Evolutionary conservation across 352 stramenopile species (phyloP), one percentile per base, ranked within the genome.

Genomic region (Globisporangium sylvaticum): DNA sequence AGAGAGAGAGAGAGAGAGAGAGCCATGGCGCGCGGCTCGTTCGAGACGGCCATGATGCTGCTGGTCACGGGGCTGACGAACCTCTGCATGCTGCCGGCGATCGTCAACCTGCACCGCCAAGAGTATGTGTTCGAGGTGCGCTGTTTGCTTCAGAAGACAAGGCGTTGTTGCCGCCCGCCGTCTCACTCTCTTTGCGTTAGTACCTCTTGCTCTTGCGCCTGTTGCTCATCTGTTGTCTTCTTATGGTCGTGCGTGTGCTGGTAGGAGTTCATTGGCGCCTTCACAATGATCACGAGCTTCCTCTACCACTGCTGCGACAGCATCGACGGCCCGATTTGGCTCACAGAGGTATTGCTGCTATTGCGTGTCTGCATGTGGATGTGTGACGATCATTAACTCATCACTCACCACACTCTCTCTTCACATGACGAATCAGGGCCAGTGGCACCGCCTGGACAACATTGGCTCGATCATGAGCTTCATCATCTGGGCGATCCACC

Each of bases 391-490:
- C n/a, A n/a, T n/a, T n/a, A n/a, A n/a, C n/a, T n/a, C n/a, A n/a
- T n/a, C n/a, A n/a, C n/a, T n/a, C n/a, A n/a, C n/a, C n/a, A n/a
- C n/a, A n/a, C n/a, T 15, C 10, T 48, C 15, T 48, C 42, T 20
- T 18, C 8, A 7, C 18, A 32, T 56, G 18, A 10, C 54, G 29
- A 27, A 53, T 50, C 25, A 88, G 83, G 81, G 83, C 1, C 81
- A 93, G 62, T 93, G 85, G 85, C 85, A 93, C 68, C 80, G 82
- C 2, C 76, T 93, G 27, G 85, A 93, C 68, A 93, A 93, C 58
- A 90, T 93, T 52, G 85, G 83, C 64, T 88, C 85, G 67, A 87
- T 92, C 76, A 92, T 91, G 83, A 89, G 81, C 72, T 91, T 93
- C 60, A 69, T 93, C 52, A 78, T 78, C 65, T 92, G 83, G 85